Evolutionary conservation across 306 rosid species (phyloP), one percentile per base, ranked within the genome.

Genomic region (Trifolium dubium): DNA sequence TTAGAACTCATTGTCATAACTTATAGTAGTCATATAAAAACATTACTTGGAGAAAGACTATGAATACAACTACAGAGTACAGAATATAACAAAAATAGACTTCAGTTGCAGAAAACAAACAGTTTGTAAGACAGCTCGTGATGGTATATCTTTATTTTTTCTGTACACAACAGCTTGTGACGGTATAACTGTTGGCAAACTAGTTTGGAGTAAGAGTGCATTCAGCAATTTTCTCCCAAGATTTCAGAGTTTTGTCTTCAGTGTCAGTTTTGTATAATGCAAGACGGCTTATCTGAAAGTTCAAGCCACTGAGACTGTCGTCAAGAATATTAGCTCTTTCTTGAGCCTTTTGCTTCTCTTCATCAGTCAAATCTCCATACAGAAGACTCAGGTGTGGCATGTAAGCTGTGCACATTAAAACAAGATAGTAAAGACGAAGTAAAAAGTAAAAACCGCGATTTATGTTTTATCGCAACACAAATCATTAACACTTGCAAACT

Each of bases 351-450:
- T 67, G 84, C 92, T 88, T 93, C 85, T 87, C 92, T n/a, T 91
- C 92, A 0, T 89, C 91, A 6, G 82, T 78, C 56, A 93, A 75
- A 69, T 91, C 88, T 17, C 66, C 86, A 70, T 93, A 93, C 3
- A 93, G 85, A 46, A 93, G 74, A 85, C 98, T 91, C 82, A 93
- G 35, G 82, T 91, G 98, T 2, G 94, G 98, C 88, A 89, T 85
- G 74, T 89, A 93, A 37, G 92, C 96, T 92, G 89, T 92, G 89
- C 83, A 79, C 55, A 15, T 15, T 43, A 40, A n/a, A 51, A 69
- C 78, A 77, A 60, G 2, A 14, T 35, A 78, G 23, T 23, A 23
- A 23, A 23, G 32, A 66, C 2, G 54, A n/a, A 35, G 35, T 18
- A 67, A 67, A 76, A 67, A 56, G 14, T 56, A 56, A 58, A 23